phyloP scores from a whole-genome alignment of 116 monocot species.

The Phalaenopsis hybrid region DNA sequence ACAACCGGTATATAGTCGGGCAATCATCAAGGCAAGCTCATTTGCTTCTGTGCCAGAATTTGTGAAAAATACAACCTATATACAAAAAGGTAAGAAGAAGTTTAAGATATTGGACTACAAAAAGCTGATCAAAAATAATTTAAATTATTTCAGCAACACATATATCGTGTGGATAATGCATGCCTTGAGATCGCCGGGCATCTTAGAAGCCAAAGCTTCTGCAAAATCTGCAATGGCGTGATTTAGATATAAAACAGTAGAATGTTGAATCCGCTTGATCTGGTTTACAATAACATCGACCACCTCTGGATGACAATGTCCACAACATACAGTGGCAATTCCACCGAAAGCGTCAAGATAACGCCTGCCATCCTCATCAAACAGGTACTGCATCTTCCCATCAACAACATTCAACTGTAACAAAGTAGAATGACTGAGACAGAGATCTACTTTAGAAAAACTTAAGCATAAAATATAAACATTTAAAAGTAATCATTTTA shows the following conservation, averaged over 20 bases:
- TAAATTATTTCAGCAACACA: not conserved
- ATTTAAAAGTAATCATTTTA: no score
- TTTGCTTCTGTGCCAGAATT: constrained; percentile 98
- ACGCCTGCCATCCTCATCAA: constrained; percentile 72
- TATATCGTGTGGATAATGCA: not conserved
- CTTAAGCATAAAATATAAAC: not conserved
- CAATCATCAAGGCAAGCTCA: constrained; percentile 88
- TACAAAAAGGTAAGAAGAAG: not conserved
- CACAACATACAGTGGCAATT: constrained; percentile 82
- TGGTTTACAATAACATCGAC: constrained; percentile 62
- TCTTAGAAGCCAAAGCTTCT: constrained; percentile 71
- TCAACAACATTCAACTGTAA: constrained; percentile 83
- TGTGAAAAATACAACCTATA: constrained; percentile 86
- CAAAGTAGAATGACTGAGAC: not conserved
- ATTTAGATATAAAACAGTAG: constrained; percentile 75
- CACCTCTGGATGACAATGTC: constrained; percentile 86
- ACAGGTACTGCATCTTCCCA: constrained; percentile 93
- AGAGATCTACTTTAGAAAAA: not conserved
- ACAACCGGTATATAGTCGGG: constrained; percentile 70
- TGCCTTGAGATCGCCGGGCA: constrained; percentile 84
- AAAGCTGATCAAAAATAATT: not conserved
- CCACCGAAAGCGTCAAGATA: constrained; percentile 89
- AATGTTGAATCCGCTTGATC: constrained; percentile 62
- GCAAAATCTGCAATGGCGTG: constrained; percentile 82
- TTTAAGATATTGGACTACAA: not conserved